Base-by-base conservation (phyloP, 2,329 filamentous ascomycete species). In the Ceratocystis colombiana region DNA sequence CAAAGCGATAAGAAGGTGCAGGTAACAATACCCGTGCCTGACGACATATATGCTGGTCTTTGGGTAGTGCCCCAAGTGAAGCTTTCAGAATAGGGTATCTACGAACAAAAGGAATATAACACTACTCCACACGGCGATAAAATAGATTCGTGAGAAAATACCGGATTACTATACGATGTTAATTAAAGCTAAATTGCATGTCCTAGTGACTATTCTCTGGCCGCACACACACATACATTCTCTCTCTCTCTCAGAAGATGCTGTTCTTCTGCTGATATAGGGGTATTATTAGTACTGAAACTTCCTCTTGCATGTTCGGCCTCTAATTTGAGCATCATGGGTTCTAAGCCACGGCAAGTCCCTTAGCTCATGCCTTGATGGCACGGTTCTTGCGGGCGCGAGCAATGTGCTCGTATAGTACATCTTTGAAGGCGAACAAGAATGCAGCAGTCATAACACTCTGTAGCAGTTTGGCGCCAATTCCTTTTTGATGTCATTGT, bases 341-440 rank as follows among this genome's bases (percentile, higher is more conserved):
- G 6, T 20, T 17, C 25, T 20, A 53, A 53, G 15, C 15, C 48
- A 6, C 4, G 6, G 1, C 22, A 53, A 53, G 48, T 53, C 22
- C 48, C 46, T 55, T 15, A 7, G 6, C 15, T 65, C 63, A 69
- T 30, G 63, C 67, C 73, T 76, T 80, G 72, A 75, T 77, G 64
- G 76, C 73, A 55, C 77, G 73, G 25, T 73, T 71, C 66, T 76
- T 74, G 64, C 89, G 81, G 41, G 90, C 82, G 71, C 80, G 83
- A 63, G 93, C 78, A 0, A 86, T 92, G 76, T 88, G 85, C 72
- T 90, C 89, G 74, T 97, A 99, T 5, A 99, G 82, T 5, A 90
- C 89, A 74, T 99, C 94, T 81, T 99, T 99, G 80, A 99, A 96
- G 1, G 92, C 94, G 74, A 99, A 99, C 67, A 99, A 79, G 77